A percentile compares a stretch with the other conserved stretches of the same genome.
These are phyloP conservation scores for Termitomyces sp. DNA, from an alignment of 768 basidiomycete species.

Conservation along the genomic window DNA sequence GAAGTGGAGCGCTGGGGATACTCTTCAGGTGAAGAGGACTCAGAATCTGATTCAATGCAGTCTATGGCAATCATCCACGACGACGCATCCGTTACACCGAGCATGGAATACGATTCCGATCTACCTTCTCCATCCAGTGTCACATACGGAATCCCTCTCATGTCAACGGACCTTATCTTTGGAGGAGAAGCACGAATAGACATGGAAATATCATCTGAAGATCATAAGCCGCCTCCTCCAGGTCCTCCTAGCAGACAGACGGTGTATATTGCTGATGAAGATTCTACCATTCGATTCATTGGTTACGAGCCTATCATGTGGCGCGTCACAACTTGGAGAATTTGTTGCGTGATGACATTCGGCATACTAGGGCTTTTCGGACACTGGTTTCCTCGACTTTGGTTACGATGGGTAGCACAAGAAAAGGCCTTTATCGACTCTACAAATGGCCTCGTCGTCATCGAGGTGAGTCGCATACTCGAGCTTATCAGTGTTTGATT, in stretches of 20 bases:
- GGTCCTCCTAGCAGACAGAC: conserved; percentile 86
- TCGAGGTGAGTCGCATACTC: conserved; percentile 64
- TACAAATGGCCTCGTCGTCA: conserved; percentile 72
- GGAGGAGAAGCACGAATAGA: conserved; percentile 83
- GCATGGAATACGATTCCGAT: conserved; percentile 70
- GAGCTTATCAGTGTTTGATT: neutral
- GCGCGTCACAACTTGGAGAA: conserved; percentile 68
- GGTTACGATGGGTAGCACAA: conserved; percentile 83
- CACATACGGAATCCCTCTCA: conserved; percentile 55
- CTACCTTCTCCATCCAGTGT: conserved; percentile 56
- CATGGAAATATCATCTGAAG: conserved; percentile 63
- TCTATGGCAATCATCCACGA: conserved; percentile 32
- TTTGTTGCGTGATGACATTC: conserved; percentile 60
- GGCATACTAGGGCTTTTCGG: conserved; percentile 80
- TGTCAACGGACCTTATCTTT: conserved; percentile 75
- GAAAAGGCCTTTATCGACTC: conserved; percentile 81
- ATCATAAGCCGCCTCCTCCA: conserved; percentile 66
- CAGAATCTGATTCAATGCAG: conserved; percentile 36
- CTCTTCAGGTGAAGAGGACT: conserved; percentile 79
- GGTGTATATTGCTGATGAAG: conserved; percentile 86
- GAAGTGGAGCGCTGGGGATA: conserved; percentile 85
- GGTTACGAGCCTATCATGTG: conserved; percentile 72
- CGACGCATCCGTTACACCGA: conserved; percentile 46
- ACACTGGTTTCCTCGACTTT: conserved; percentile 90
- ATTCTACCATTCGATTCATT: conserved; percentile 80